A percentile compares a stretch with the other conserved stretches of the same genome.
Conservation (phyloP, 2,329 filamentous ascomycete species). For the Diaporthe vexans region DNA sequence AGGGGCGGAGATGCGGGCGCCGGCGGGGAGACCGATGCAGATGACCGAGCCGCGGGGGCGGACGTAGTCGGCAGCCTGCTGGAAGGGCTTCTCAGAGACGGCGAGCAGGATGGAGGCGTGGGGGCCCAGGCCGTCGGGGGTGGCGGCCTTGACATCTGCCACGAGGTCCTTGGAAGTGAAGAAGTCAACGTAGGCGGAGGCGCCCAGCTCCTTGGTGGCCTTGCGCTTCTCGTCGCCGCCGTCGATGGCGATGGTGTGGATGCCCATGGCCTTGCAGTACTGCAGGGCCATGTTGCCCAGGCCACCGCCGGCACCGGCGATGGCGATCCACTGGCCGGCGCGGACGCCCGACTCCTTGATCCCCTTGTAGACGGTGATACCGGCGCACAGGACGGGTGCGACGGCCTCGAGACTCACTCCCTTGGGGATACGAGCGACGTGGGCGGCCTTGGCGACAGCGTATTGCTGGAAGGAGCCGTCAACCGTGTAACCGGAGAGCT, state of each 20-base stretch:
- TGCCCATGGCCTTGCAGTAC: constrained; percentile 92
- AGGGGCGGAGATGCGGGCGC: constrained; percentile 83
- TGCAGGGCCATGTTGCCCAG: constrained; percentile 81
- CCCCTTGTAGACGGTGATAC: constrained; percentile 83
- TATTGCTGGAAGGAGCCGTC: constrained; percentile 83
- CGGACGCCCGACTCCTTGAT: constrained; percentile 77
- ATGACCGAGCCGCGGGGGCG: constrained; percentile 86
- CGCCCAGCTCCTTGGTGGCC: constrained; percentile 79
- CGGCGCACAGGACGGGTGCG: constrained; percentile 79
- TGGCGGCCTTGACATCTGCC: constrained; percentile 85
- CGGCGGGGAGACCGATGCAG: constrained; percentile 88
- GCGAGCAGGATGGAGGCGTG: constrained; percentile 91
- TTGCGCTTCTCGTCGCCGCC: constrained; percentile 84
- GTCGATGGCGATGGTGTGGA: constrained; percentile 86
- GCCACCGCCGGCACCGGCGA: constrained; percentile 82
- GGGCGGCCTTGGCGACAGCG: constrained; percentile 77
- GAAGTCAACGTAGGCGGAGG: constrained; percentile 85
- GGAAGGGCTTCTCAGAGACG: constrained; percentile 92
- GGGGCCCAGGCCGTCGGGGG: constrained; percentile 84
- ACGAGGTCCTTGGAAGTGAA: constrained; percentile 81
- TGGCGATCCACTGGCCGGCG: constrained; percentile 78
- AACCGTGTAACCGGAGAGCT: constrained; percentile 79
- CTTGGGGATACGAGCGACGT: constrained; percentile 76
- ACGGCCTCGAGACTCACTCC: constrained; percentile 73
- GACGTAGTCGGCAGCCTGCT: constrained; percentile 92